These are phyloP conservation scores for Phytophthora colocasiae DNA, from an alignment of 352 stramenopile genomes.

Conservation along the genomic window DNA sequence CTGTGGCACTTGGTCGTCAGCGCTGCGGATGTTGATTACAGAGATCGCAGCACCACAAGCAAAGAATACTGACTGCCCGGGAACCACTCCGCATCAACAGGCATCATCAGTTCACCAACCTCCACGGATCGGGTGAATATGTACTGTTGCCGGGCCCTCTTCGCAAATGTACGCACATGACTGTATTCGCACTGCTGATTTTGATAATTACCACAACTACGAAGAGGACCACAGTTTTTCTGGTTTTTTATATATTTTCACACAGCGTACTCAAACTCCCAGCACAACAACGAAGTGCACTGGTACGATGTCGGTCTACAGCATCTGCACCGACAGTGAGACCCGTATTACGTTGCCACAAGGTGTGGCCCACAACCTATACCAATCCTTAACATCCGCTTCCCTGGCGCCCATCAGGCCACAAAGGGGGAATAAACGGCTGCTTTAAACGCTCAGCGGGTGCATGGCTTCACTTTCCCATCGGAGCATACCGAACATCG, in stretches of 20 bases:
- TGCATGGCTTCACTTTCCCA: constrained; percentile 90
- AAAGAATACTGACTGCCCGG: constrained; percentile 2
- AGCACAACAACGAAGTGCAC: constrained; percentile 4
- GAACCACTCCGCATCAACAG: too few relatives aligned
- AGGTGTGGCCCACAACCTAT: not conserved
- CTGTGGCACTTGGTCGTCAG: constrained; percentile 2
- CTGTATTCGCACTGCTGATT: too few relatives aligned
- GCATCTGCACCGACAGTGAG: not conserved
- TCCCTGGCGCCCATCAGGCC: not conserved
- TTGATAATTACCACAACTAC: too few relatives aligned
- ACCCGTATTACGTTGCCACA: too few relatives aligned
- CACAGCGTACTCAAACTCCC: constrained; percentile 24
- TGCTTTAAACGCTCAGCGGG: constrained; percentile 72
- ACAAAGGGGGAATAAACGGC: constrained; percentile 28
- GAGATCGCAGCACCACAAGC: not conserved
- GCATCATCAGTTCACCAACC: too few relatives aligned
- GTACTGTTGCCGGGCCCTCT: too few relatives aligned
- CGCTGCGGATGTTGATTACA: not conserved
- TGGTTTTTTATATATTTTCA: constrained; percentile 35
- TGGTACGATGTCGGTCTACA: not conserved
- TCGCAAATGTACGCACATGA: too few relatives aligned
- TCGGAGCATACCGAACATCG: constrained; percentile 87
- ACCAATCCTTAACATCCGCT: constrained; percentile 5
- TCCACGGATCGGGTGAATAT: too few relatives aligned
- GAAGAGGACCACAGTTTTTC: constrained; percentile 2